These are phyloP conservation scores for Trichoderma oligosporum DNA, from an alignment of 2,329 filamentous ascomycete species.

Conservation along the genomic window DNA sequence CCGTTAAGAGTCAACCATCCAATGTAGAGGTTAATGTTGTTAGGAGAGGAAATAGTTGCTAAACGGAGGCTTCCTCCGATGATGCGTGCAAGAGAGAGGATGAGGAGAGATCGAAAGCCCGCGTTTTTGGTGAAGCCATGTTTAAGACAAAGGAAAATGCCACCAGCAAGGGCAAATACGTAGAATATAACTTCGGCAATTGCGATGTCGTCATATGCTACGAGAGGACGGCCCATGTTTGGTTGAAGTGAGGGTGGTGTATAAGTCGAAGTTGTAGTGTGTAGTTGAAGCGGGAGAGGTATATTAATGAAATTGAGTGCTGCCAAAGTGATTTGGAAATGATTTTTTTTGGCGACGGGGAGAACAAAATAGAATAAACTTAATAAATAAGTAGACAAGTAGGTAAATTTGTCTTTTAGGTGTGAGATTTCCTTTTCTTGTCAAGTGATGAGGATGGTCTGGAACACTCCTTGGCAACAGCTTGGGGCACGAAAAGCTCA, in stretches of 20 bases:
- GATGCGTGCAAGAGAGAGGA: slow-evolving; percentile 56
- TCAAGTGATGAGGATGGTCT: neutral
- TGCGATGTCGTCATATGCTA: slow-evolving; percentile 32
- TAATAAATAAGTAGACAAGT: too few relatives aligned
- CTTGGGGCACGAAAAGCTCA: neutral
- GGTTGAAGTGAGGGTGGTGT: neutral
- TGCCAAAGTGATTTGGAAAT: too few relatives aligned
- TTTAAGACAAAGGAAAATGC: slow-evolving; percentile 42
- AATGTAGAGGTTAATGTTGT: slow-evolving; percentile 36
- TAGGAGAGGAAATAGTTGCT: slow-evolving; percentile 47
- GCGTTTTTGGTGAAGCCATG: slow-evolving; percentile 54
- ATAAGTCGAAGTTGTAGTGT: neutral
- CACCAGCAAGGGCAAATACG: slow-evolving; percentile 28
- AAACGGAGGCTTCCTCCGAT: slow-evolving; percentile 47
- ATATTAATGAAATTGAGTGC: neutral
- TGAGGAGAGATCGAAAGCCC: slow-evolving; percentile 58
- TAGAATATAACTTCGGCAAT: slow-evolving; percentile 34
- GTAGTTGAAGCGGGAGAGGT: neutral
- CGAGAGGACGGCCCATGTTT: slow-evolving; percentile 25
- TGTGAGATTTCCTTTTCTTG: too few relatives aligned
- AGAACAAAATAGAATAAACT: too few relatives aligned
- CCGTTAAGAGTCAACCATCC: slow-evolving; percentile 34
- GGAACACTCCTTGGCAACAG: neutral
- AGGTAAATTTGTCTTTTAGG: too few relatives aligned
- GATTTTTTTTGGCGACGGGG: too few relatives aligned